Evolutionary conservation across 2,329 filamentous ascomycete genomes (phyloP), one percentile per base, ranked within the genome.

Genomic region (Grosmannia penicillata): DNA sequence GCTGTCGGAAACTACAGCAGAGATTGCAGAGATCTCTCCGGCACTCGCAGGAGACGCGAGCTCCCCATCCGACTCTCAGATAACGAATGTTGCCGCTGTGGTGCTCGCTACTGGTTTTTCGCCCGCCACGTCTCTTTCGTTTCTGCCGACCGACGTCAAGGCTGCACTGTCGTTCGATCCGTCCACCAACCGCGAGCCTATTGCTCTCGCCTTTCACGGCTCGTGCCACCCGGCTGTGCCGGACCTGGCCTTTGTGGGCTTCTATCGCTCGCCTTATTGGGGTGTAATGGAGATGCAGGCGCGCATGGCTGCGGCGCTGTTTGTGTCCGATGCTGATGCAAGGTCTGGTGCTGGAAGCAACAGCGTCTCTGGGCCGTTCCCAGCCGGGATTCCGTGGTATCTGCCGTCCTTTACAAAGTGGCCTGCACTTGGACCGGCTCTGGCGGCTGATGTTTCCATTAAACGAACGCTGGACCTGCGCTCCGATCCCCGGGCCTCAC

Each of bases 251-350:
- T 87, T 91, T 49, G 77, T 91, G 1, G 84, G 84, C 1, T 85
- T 86, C 56, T 93, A 93, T 51, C 71, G 84, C 43, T 81, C 81
- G 0, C 82, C 83, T 0, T 91, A 84, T 53, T 93, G 84, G 84
- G 80, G 80, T 1, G 75, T 86, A 0, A 85, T 89, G 68, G 83
- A 91, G 54, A 82, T 86, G 78, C 84, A 93, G 56, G 78, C 83
- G 3, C 70, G 79, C 1, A 68, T 82, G 44, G 59, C 87, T 6
- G 66, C 76, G 0, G 55, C 67, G 11, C 53, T 73, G 10, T 87
- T 82, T 24, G 37, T 30, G 15, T 30, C 33, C 3, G 41, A 44
- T 4, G 33, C 13, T 3, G 24, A 18, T 2, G 26, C 25, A 3
- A 10, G n/a, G 26, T 8, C 19, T n/a, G 14, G 19, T 3, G 21